Percentiles rank a stretch among this genome's conserved stretches.
These are phyloP conservation scores for Pythium aquatile DNA, from an alignment of 352 stramenopile species.

Conservation along the genomic window DNA sequence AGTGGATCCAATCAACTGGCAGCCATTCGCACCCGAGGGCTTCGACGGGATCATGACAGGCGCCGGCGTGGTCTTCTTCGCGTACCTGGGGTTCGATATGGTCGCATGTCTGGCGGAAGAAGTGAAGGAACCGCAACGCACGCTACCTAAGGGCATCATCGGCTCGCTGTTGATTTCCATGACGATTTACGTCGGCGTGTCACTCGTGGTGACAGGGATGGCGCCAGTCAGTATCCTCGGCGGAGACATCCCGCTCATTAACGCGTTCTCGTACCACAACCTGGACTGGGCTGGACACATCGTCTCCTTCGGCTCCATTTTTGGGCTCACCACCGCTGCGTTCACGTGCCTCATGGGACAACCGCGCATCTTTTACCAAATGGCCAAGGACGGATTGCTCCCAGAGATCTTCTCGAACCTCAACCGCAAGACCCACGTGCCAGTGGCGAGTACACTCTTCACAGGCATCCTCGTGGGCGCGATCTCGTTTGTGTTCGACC, in stretches of 20 bases:
- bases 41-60: conserved; percentile 87
- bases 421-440: conserved; percentile 60
- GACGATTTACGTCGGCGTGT: conserved; percentile 88
- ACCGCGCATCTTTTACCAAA: conserved; percentile 91
- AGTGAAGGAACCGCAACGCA: conserved; percentile 86
- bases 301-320: conserved; percentile 91
- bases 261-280: conserved; percentile 79
- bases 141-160: conserved; percentile 91
- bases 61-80: conserved; percentile 90
- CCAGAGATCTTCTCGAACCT: conserved; percentile 63
- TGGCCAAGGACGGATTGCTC: conserved; percentile 84
- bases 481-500: conserved; percentile 87
- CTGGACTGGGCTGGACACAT: conserved; percentile 72
- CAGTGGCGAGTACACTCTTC: conserved; percentile 84
- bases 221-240: conserved; percentile 69
- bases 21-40: conserved; percentile 84
- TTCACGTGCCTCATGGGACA: conserved; percentile 93
- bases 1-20: conserved; percentile 74
- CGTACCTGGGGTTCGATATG: conserved; percentile 94
- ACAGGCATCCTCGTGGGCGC: conserved; percentile 76
- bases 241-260: conserved; percentile 76
- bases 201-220: conserved; percentile 89
- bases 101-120: conserved; percentile 91
- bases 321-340: conserved; percentile 87
- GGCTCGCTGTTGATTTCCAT: conserved; percentile 90